Evolutionary conservation across 306 rosid genomes (phyloP).

Genomic region (Ammopiptanthus mongolicus): DNA sequence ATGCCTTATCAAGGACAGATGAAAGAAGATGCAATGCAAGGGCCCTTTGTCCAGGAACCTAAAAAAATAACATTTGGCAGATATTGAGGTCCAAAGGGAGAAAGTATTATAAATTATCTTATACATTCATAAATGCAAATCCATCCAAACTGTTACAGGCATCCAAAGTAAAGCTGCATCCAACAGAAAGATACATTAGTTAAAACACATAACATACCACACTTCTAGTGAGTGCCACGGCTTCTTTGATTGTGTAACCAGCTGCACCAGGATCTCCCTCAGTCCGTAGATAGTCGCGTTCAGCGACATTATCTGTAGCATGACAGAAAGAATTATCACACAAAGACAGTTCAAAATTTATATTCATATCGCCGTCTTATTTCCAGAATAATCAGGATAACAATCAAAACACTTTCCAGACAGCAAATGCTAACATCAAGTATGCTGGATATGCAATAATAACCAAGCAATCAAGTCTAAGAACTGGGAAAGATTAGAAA

Average conservation of each 20-base stretch:
- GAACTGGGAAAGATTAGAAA: not conserved
- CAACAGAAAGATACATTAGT: slow-evolving; percentile 1
- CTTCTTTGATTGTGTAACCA: slow-evolving; percentile 94
- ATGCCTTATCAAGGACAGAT: slow-evolving; percentile 72
- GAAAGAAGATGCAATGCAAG: slow-evolving; percentile 73
- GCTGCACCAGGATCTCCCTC: slow-evolving; percentile 92
- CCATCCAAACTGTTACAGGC: slow-evolving; percentile 4
- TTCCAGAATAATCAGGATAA: slow-evolving; percentile 14
- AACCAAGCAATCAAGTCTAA: not conserved
- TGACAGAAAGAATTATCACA: slow-evolving; percentile 18
- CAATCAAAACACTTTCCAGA: not conserved
- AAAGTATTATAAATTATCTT: not conserved
- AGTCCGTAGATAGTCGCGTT: slow-evolving; percentile 79
- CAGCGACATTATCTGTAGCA: slow-evolving; percentile 42
- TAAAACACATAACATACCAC: slow-evolving; percentile 54
- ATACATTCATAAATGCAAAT: not conserved
- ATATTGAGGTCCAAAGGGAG: not conserved
- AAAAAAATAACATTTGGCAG: slow-evolving; percentile 16
- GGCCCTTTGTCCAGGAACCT: slow-evolving; percentile 92
- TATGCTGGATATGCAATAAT: slow-evolving; percentile 1
- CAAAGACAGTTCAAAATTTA: not conserved
- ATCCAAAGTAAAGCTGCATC: not conserved
- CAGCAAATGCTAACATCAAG: not conserved
- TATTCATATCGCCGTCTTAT: not conserved
- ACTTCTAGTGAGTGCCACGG: slow-evolving; percentile 74